Conservation (phyloP, 495 filamentous ascomycete species). For the Rhypophila decipiens region DNA sequence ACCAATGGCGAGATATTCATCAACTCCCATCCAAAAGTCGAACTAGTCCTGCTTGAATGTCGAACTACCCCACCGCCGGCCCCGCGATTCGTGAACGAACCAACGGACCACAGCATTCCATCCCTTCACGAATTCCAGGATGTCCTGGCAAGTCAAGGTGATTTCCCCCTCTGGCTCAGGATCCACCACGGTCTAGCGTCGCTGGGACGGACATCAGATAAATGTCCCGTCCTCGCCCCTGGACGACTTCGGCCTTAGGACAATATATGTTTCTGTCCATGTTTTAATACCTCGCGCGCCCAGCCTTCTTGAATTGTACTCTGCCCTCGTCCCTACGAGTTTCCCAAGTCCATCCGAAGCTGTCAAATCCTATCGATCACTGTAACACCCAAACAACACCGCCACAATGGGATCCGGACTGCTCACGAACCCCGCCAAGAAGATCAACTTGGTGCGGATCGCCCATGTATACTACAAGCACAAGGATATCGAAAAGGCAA, state of each 20-base stretch:
- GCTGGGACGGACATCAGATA: conserved; percentile 6
- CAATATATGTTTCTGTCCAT: too few species aligned
- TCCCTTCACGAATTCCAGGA: background rate
- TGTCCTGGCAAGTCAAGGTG: too few species aligned
- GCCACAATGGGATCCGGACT: conserved; percentile 20
- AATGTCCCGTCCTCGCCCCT: conserved; percentile 5
- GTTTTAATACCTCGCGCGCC: too few species aligned
- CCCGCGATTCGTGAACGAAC: background rate
- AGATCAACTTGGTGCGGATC: conserved; percentile 49
- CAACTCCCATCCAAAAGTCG: background rate
- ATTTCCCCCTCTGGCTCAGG: background rate
- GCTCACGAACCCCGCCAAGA: conserved; percentile 23
- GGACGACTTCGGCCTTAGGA: conserved; percentile 2
- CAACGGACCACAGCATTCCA: background rate
- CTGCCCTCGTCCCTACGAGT: too few species aligned
- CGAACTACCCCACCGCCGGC: background rate
- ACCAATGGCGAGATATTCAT: background rate
- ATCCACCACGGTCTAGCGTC: background rate
- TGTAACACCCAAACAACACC: background rate
- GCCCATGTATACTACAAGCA: conserved; percentile 55
- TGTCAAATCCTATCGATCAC: too few species aligned
- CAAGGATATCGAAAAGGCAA: conserved; percentile 38
- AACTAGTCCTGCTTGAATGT: background rate
- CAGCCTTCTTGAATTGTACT: too few species aligned
- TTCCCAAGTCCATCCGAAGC: too few species aligned